Conservation (phyloP, 75 land plant genomes). For the Sequoiadendron giganteum region DNA sequence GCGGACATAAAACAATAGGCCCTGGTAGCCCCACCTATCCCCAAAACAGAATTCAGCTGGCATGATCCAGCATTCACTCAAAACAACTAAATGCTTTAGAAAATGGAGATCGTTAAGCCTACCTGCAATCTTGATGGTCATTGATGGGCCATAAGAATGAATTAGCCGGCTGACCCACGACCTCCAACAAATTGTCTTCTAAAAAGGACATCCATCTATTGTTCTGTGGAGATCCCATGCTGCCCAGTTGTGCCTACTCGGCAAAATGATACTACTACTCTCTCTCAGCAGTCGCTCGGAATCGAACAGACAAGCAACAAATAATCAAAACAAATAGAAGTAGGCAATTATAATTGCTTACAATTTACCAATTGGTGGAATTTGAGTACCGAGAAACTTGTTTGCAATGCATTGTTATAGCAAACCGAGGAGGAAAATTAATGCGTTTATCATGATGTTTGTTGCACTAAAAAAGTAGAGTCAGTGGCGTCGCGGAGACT, state of each 20-base stretch:
- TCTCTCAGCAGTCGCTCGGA: background rate
- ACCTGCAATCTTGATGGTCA: background rate
- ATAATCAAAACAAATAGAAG: background rate
- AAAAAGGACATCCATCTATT: background rate
- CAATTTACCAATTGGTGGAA: background rate
- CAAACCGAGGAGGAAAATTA: background rate
- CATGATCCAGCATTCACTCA: background rate
- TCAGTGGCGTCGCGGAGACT: background rate
- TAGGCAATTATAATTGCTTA: background rate
- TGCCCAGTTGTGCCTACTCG: background rate
- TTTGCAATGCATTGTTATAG: background rate
- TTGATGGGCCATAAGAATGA: background rate
- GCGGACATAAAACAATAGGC: background rate
- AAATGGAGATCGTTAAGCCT: background rate
- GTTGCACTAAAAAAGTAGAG: background rate
- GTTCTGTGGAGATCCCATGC: background rate
- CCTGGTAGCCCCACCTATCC: no score
- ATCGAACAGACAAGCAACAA: background rate
- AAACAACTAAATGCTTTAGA: background rate
- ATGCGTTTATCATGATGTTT: background rate
- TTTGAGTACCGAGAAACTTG: background rate
- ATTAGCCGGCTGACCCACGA: background rate
- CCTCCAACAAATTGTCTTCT: conserved; percentile 7
- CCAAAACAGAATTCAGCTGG: background rate
- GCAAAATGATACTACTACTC: background rate